These are phyloP conservation scores for Nepenthes alata DNA, from an alignment of 179 eudicot genomes.

Conservation along the genomic window DNA sequence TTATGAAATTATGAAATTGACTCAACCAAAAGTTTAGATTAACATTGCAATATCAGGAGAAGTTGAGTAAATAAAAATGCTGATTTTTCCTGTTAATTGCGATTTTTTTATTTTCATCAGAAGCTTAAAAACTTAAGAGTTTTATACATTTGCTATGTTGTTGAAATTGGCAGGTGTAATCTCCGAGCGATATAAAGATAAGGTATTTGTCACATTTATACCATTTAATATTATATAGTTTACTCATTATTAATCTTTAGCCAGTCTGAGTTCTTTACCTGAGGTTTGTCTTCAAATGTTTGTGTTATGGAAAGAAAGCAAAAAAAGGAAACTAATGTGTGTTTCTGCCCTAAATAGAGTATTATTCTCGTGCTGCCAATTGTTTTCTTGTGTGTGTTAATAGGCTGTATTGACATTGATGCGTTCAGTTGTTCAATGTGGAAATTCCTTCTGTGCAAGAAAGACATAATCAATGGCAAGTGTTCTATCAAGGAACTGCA, in stretches of 20 bases:
- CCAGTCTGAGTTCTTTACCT: no score
- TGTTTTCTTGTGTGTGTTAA: neutral
- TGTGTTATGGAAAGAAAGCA: neutral
- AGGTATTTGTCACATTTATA: slow-evolving; percentile 27
- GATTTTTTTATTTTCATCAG: no score
- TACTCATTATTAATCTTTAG: no score
- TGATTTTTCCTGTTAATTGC: no score
- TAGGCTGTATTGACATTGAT: slow-evolving; percentile 4
- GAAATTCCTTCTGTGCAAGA: slow-evolving; percentile 27
- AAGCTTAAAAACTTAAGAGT: neutral
- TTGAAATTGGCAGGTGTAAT: slow-evolving; percentile 38
- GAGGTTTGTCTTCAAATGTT: neutral
- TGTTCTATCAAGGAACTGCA: slow-evolving; percentile 59
- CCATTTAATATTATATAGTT: neutral
- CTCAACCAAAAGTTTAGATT: no score
- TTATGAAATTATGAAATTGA: no score
- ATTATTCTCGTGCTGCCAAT: no score
- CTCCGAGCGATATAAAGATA: slow-evolving; percentile 35
- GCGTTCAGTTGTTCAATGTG: slow-evolving; percentile 32
- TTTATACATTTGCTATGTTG: neutral
- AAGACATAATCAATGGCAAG: slow-evolving; percentile 40
- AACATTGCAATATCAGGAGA: no score
- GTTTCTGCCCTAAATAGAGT: neutral
- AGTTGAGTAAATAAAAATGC: no score
- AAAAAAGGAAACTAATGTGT: neutral